A percentile compares a stretch with the other conserved stretches of the same genome.
These are phyloP conservation scores for Cercophora newfieldiana DNA, from an alignment of 495 filamentous ascomycete genomes.

Conservation along the genomic window DNA sequence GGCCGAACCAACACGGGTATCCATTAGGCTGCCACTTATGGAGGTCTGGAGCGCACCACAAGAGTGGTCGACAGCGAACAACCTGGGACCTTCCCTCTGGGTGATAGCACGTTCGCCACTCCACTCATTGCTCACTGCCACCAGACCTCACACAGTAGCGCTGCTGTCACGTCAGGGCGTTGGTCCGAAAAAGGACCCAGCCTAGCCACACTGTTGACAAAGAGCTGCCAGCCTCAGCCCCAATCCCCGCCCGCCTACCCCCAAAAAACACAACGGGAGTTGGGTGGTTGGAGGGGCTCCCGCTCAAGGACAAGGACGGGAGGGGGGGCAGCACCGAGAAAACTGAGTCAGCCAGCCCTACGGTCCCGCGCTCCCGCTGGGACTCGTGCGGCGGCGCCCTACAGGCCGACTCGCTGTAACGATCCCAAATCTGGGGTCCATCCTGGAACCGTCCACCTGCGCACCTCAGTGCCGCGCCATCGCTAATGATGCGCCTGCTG, in stretches of 20 bases:
- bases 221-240: conserved; percentile 7
- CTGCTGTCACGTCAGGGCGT: not conserved
- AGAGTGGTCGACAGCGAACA: not conserved
- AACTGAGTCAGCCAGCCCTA: conserved; percentile 9
- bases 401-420: not conserved
- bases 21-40: conserved; percentile 6
- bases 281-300: conserved; percentile 3
- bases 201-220: not conserved
- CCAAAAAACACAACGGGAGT: not conserved
- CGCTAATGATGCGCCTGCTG: not conserved
- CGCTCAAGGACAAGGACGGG: not conserved
- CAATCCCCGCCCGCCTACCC: not conserved
- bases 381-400: not conserved
- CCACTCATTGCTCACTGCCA: not conserved
- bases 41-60: not conserved
- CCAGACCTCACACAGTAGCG: not conserved
- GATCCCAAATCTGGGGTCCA: conserved; percentile 11
- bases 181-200: conserved; percentile 5
- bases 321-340: not conserved
- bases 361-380: not conserved
- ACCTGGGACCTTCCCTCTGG: not conserved
- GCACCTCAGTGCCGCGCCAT: not conserved
- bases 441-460: no score
- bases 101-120: not conserved
- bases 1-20: not conserved